Evolutionary conservation across 352 stramenopile species (phyloP).

Genomic region (Phytophthora crassamura): DNA sequence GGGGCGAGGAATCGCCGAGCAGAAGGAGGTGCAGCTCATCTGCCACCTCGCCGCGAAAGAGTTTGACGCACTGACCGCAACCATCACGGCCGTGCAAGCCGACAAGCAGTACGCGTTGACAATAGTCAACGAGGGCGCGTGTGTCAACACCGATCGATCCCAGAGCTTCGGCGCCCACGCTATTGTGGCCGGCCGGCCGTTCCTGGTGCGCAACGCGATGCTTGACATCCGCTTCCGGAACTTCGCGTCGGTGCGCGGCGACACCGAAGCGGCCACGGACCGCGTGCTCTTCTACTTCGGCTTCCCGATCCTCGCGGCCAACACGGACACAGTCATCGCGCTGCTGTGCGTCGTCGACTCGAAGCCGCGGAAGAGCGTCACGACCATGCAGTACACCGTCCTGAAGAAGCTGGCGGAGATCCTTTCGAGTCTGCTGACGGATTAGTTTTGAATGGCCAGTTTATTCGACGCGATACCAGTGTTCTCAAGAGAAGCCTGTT

Average conservation of each 20-base stretch:
- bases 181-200: conserved; percentile 38
- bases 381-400: conserved; percentile 69
- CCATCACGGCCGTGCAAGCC: conserved; percentile 42
- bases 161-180: conserved; percentile 54
- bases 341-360: conserved; percentile 55
- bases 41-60: conserved; percentile 64
- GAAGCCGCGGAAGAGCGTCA: conserved; percentile 54
- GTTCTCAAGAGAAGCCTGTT: conserved; percentile 13
- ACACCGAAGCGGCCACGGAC: conserved; percentile 23
- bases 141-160: conserved; percentile 22
- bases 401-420: conserved; percentile 52
- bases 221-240: conserved; percentile 65
- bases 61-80: conserved; percentile 43
- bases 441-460: conserved; percentile 27
- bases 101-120: conserved; percentile 40
- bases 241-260: conserved; percentile 41
- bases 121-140: conserved; percentile 16
- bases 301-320: conserved; percentile 43
- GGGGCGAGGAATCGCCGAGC: conserved; percentile 8
- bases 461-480: conserved; percentile 10
- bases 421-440: conserved; percentile 13
- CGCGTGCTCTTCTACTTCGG: conserved; percentile 49
- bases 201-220: conserved; percentile 53
- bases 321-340: conserved; percentile 36
- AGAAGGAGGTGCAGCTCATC: conserved; percentile 54